Base-by-base conservation (phyloP, 2,329 filamentous ascomycete genomes). In the Botrytis byssoidea region DNA sequence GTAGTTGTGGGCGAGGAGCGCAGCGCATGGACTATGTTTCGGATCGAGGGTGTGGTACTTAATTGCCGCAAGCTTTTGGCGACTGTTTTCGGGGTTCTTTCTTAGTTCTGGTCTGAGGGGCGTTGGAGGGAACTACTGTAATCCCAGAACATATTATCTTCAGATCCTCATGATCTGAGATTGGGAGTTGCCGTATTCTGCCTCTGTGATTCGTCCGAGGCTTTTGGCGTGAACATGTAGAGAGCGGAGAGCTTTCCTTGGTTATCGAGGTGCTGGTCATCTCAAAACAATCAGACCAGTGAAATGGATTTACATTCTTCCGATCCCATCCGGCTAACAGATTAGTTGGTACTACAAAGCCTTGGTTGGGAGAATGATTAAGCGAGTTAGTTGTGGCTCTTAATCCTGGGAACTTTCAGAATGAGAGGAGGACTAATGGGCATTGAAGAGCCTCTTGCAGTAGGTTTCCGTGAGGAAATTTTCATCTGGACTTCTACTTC, bases 231-330 rank as follows among this genome's bases (percentile, higher is more conserved):
- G 46, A 48, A 25, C 22, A 48, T 25, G 46, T 4, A 25, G 22
- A 48, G 8, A 48, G 22, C 46, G 20, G 4, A 48, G 46, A 48
- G 9, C 25, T 4, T 48, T 10, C 3, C 22, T 25, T 12, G 10
- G 9, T 10, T 25, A 25, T 25, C 25, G 8, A 55, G 48, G 25
- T 55, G 25, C 12, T 55, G 48, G 2, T 6, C 12, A 14, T n/a
- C 22, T n/a, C 1, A 14, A 6, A 3, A n/a, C 0, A 14, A 55
- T 1, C 6, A 4, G 48, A n/a, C 48, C 1, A 55, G 5, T n/a
- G 25, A 0, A 16, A 7, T 16, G 2, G 5, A 16, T n/a, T 2
- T 9, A n/a, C 16, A 3, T 16, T 6, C 25, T 12, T 55, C 12
- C 48, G 12, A 16, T n/a, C 12, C 16, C 25, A 14, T n/a, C 12